Conservation (phyloP, 495 filamentous ascomycete species). For the Talaromyces stipitatus region DNA sequence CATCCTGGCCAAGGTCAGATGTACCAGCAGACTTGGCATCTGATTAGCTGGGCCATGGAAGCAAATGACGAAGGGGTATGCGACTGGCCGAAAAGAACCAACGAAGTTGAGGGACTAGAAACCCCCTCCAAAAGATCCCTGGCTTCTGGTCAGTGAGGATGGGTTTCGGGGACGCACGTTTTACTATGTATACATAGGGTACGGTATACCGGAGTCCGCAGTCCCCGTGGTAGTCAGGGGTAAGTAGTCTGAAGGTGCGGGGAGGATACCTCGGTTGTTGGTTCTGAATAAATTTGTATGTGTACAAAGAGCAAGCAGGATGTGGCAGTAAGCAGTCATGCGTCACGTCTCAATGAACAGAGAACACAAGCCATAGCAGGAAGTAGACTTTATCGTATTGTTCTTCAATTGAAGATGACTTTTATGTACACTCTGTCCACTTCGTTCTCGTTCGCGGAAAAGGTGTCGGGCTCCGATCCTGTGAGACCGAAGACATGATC, state of each 20-base stretch:
- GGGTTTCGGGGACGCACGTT: not conserved
- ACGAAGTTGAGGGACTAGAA: not conserved
- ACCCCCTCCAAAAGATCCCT: not conserved
- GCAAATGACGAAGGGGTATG: not conserved
- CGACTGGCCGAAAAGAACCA: not conserved
- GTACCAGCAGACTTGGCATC: too few relatives aligned
- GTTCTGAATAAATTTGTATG: not conserved
- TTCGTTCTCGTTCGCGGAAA: not conserved
- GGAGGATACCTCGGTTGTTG: not conserved
- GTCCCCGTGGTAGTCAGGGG: not conserved
- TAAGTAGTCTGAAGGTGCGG: not conserved
- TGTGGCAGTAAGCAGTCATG: not conserved
- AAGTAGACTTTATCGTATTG: not conserved
- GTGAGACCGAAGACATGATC: not conserved
- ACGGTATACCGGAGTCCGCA: not conserved
- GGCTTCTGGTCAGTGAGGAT: not conserved
- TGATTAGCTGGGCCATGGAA: too few relatives aligned
- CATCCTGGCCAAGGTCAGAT: too few relatives aligned
- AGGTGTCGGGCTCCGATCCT: not conserved
- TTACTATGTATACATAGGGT: not conserved
- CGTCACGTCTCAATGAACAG: not conserved
- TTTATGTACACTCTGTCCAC: not conserved
- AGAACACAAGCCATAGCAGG: not conserved
- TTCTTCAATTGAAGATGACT: not conserved
- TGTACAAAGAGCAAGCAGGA: not conserved